Conservation (phyloP, 176 grass and related monocot species). For the Leersia perrieri region DNA sequence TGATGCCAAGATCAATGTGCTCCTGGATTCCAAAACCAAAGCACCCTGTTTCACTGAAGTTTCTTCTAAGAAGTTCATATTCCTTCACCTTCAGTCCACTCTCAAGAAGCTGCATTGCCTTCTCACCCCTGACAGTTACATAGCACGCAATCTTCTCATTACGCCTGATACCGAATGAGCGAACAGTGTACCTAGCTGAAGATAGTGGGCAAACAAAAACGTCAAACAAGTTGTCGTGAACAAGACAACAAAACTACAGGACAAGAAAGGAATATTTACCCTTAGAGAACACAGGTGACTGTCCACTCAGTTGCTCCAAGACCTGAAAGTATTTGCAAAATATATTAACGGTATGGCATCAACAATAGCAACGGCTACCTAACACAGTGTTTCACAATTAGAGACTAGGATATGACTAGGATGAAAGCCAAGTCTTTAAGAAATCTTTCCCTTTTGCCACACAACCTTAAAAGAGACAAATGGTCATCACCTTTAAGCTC, state of each 20-base stretch:
- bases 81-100: conserved; percentile 57
- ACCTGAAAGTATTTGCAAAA: conserved; percentile 28
- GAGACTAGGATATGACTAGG: not conserved
- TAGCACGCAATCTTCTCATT: conserved; percentile 56
- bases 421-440: not conserved
- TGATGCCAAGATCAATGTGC: conserved; percentile 57
- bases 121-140: conserved; percentile 48
- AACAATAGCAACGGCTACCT: not conserved
- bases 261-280: not conserved
- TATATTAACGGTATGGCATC: not conserved
- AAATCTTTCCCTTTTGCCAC: not conserved
- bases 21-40: conserved; percentile 57
- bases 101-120: conserved; percentile 58
- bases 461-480: not conserved
- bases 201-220: not conserved
- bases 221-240: not conserved
- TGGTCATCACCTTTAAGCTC: not conserved
- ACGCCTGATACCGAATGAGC: conserved; percentile 49
- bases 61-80: conserved; percentile 49
- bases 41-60: conserved; percentile 48
- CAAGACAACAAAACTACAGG: not conserved
- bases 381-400: not conserved
- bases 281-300: conserved; percentile 48
- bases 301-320: conserved; percentile 49
- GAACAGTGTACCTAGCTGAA: conserved; percentile 51